Percentiles rank a stretch among this genome's conserved stretches.
phyloP scores from a whole-genome alignment of 164 flowering plant genomes.

The Vitis riparia region DNA sequence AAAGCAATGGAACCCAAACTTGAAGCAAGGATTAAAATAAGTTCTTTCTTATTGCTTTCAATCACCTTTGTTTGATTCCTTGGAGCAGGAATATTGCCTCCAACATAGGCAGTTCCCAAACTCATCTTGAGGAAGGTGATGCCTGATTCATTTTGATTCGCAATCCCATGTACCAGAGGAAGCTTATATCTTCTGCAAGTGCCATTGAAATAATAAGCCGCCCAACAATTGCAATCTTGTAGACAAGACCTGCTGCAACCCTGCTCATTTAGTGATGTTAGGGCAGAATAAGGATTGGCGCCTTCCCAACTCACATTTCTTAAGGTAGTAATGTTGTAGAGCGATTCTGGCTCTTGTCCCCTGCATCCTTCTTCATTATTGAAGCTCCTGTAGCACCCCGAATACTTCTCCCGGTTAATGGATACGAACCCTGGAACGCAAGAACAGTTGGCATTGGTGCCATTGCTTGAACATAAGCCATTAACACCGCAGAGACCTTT shows the following conservation, averaged over 20 bases:
- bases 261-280: background rate
- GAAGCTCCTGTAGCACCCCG: slow-evolving; percentile 9
- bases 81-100: background rate
- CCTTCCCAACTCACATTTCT: background rate
- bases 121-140: slow-evolving; percentile 6
- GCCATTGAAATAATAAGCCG: background rate
- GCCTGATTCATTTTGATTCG: background rate
- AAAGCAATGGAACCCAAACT: slow-evolving; percentile 9
- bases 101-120: background rate
- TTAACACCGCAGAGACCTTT: slow-evolving; percentile 21
- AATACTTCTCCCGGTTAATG: background rate
- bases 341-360: background rate
- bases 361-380: background rate
- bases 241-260: slow-evolving; percentile 10
- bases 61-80: background rate
- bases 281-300: background rate
- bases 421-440: slow-evolving; percentile 12
- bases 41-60: slow-evolving; percentile 4
- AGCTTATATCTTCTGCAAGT: slow-evolving; percentile 10
- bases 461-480: slow-evolving; percentile 4
- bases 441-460: background rate
- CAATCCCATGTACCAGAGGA: slow-evolving; percentile 12
- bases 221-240: slow-evolving; percentile 14
- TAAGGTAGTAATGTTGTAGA: background rate
- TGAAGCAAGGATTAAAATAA: background rate